phyloP scores from a whole-genome alignment of 2,329 filamentous ascomycete genomes.

The Hypoxylon sp. region DNA sequence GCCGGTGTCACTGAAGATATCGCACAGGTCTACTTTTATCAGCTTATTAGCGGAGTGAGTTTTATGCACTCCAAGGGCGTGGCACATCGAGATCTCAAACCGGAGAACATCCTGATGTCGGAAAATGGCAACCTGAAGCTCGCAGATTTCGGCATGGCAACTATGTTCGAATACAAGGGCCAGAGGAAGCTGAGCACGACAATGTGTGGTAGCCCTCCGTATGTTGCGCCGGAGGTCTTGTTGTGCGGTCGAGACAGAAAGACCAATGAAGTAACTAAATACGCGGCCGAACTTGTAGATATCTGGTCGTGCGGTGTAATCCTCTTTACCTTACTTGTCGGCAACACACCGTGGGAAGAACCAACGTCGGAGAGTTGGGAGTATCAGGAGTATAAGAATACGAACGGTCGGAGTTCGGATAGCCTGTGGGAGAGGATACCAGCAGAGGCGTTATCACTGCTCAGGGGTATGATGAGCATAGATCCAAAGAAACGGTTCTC shows the following conservation, averaged over 20 bases:
- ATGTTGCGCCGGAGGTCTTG: conserved; percentile 93
- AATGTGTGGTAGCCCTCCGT: conserved; percentile 94
- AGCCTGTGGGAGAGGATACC: conserved; percentile 86
- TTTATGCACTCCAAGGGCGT: conserved; percentile 98
- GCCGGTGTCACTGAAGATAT: conserved; percentile 94
- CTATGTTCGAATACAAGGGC: conserved; percentile 90
- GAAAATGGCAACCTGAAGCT: conserved; percentile 88
- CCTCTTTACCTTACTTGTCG: conserved; percentile 92
- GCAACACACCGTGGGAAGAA: conserved; percentile 98
- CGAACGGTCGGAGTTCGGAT: conserved; percentile 82
- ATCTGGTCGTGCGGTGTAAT: conserved; percentile 99
- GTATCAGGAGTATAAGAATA: conserved; percentile 85
- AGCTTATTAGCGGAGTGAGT: conserved; percentile 87
- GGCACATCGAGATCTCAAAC: conserved; percentile 89
- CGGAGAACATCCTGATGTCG: conserved; percentile 93
- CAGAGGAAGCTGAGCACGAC: conserved; percentile 83
- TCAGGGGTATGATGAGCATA: conserved; percentile 92
- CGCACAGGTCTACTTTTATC: conserved; percentile 94
- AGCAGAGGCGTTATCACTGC: conserved; percentile 75
- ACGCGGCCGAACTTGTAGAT: conserved; percentile 83
- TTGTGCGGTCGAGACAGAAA: conserved; percentile 60
- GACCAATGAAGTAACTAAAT: conserved; percentile 63
- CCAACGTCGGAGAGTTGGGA: conserved; percentile 88
- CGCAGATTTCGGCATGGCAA: conserved; percentile 95
- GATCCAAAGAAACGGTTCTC: conserved; percentile 79